Evolutionary conservation across 1,284 basidiomycete genomes (phyloP), one percentile per base, ranked within the genome.

Genomic region (Apiotrichum akiyoshidainum): DNA sequence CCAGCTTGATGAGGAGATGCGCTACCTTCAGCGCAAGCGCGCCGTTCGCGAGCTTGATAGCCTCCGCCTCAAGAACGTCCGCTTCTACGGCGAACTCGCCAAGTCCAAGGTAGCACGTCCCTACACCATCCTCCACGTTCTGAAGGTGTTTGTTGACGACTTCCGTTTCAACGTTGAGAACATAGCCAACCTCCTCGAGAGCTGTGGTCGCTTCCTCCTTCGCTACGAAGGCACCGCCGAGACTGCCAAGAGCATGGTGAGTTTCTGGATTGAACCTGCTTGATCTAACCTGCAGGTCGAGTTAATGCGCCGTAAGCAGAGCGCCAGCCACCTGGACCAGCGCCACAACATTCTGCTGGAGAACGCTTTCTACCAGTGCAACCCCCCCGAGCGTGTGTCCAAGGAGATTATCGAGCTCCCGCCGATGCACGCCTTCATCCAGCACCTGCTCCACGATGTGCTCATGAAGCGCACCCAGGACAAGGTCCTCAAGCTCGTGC

Each of bases 301-400:
- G 69, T 82, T 95, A 47, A 90, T 98, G 87, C 85, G 90, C 58
- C 85, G 95, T 51, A 99, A 99, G 79, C 92, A 97, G 80, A 88
- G 83, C 55, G 84, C 91, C 76, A 87, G 90, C 65, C 92, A 98
- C 71, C 85, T 99, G 44, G 94, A 99, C 76, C 87, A 91, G 69
- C 83, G 93, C 13, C 92, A 96, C 69, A 81, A 87, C 6, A 82
- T 98, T 33, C 80, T 98, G 66, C 84, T 99, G 35, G 96, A 99
- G 77, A 99, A 99, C 73, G 96, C 96, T 0, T 99, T 98, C 77
- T 99, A 98, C 74, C 92, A 98, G 87, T 97, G 94, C 77, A 97
- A 99, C 70, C 96, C 96, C 3, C 96, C 96, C 0, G 93, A 98
- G 69, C 86, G 96, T 55, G 85, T 87, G 0, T 90, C 90, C 0